Conservation (phyloP, 331 rosid species). For the Ulmus americana region DNA sequence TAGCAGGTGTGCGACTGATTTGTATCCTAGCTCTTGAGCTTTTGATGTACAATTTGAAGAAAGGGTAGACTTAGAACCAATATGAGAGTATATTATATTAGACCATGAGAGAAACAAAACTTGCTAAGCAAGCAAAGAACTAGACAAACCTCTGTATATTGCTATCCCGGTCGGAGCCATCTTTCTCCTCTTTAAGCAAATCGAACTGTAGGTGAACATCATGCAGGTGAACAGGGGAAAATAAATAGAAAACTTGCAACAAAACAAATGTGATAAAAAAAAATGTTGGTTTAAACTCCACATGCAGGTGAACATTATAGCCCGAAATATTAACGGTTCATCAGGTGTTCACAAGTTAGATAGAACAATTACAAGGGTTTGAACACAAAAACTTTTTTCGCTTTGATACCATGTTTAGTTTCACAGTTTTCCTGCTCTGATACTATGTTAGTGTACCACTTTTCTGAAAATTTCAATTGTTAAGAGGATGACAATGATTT, state of each 20-base stretch:
- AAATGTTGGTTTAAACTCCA: not conserved
- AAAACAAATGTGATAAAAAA: not conserved
- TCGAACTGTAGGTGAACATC: conserved; percentile 52
- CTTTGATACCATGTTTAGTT: too few species aligned
- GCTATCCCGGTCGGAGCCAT: conserved; percentile 62
- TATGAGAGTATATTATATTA: not conserved
- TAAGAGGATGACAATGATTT: too few species aligned
- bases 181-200: conserved; percentile 58
- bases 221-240: not conserved
- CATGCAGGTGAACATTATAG: too few species aligned
- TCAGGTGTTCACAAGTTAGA: too few species aligned
- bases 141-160: conserved; percentile 44
- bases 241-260: not conserved
- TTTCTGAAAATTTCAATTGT: too few species aligned
- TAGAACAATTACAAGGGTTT: too few species aligned
- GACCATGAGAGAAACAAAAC: not conserved
- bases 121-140: not conserved
- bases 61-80: not conserved
- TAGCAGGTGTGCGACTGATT: conserved; percentile 64
- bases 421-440: too few species aligned
- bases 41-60: conserved; percentile 13
- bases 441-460: too few species aligned
- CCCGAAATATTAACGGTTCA: too few species aligned
- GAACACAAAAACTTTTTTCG: too few species aligned
- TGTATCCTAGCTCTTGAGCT: conserved; percentile 57